Conservation (phyloP, 805 yeast species). For the Scheffersomyces lignosus region DNA sequence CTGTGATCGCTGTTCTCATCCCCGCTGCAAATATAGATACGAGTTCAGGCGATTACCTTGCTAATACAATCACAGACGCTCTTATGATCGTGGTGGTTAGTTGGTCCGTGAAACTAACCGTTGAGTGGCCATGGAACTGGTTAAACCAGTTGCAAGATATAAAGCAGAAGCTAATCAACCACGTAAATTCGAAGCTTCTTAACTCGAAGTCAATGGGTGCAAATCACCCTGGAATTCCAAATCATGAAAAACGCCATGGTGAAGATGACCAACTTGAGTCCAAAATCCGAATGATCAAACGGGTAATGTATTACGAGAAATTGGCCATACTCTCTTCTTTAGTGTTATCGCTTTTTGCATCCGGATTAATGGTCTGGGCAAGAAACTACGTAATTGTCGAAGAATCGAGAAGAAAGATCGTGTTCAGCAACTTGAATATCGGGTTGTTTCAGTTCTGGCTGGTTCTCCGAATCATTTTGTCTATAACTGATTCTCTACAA, state of each 20-base stretch:
- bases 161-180: conserved; percentile 13
- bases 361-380: conserved; percentile 27
- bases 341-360: conserved; percentile 25
- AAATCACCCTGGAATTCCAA: not conserved
- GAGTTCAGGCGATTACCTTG: conserved; percentile 7
- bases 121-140: conserved; percentile 49
- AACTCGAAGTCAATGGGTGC: not conserved
- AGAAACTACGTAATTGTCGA: conserved; percentile 25
- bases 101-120: conserved; percentile 31
- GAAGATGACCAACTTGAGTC: not conserved
- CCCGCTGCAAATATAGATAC: conserved; percentile 19
- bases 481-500: conserved; percentile 3
- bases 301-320: conserved; percentile 14
- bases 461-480: conserved; percentile 23
- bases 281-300: conserved; percentile 8
- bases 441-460: conserved; percentile 36
- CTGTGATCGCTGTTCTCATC: conserved; percentile 22
- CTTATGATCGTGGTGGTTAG: conserved; percentile 32
- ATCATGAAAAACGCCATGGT: not conserved
- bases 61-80: conserved; percentile 29
- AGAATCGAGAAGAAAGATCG: conserved; percentile 20
- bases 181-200: conserved; percentile 10
- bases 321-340: conserved; percentile 26
- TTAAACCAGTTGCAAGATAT: conserved; percentile 21
- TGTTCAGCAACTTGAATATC: conserved; percentile 39